Evolutionary conservation across 371 early-diverging fungal genomes (phyloP).

Genomic region (Zychaea mexicana): DNA sequence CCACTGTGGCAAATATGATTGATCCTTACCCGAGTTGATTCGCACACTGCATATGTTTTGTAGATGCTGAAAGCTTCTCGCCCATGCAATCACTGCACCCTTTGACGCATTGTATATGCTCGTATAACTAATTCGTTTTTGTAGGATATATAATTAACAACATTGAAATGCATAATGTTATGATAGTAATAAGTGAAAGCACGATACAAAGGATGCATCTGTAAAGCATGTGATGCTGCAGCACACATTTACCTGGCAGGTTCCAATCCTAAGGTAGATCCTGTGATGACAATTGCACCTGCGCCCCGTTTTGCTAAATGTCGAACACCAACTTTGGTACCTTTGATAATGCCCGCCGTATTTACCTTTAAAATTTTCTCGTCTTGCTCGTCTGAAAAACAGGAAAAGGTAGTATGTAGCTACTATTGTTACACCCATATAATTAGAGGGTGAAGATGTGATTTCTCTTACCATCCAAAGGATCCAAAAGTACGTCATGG

Average conservation of each 20-base stretch:
- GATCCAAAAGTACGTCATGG: background rate
- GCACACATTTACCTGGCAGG: background rate
- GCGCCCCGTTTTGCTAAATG: slow-evolving; percentile 44
- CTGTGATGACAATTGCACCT: slow-evolving; percentile 49
- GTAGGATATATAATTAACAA: background rate
- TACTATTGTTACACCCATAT: too few relatives aligned
- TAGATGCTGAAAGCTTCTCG: slow-evolving; percentile 14
- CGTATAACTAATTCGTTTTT: background rate
- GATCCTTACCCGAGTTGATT: slow-evolving; percentile 19
- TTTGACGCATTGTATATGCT: slow-evolving; percentile 14
- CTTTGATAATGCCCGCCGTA: slow-evolving; percentile 6
- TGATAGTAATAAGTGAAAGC: background rate
- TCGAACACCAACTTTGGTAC: slow-evolving; percentile 40
- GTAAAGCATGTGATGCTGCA: background rate
- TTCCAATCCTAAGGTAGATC: slow-evolving; percentile 22
- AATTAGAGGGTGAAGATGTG: too few relatives aligned
- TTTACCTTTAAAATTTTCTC: slow-evolving; percentile 4
- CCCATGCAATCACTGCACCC: slow-evolving; percentile 26
- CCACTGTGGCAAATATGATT: background rate
- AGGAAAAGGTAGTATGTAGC: background rate
- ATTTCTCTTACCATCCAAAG: slow-evolving; percentile 12
- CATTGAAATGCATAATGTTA: too few relatives aligned
- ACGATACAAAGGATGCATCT: background rate
- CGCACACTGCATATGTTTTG: slow-evolving; percentile 21
- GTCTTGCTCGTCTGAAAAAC: slow-evolving; percentile 6